Percentiles rank a stretch among this genome's conserved stretches.
These are phyloP conservation scores for Vaccinium vitisidaea DNA, from an alignment of 148 eudicot species.

Conservation along the genomic window DNA sequence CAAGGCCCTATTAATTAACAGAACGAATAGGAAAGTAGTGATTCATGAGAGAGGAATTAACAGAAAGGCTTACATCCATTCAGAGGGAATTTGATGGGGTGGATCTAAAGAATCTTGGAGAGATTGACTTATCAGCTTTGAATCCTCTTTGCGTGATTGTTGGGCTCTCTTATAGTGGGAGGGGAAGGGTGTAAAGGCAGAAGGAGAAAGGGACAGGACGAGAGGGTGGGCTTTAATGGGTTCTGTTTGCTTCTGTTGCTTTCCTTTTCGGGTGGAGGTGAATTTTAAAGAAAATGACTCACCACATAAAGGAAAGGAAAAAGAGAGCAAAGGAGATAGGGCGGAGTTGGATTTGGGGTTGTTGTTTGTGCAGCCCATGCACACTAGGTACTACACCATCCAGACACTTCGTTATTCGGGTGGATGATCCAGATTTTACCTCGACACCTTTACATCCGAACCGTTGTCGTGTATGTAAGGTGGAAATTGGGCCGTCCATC, in stretches of 20 bases:
- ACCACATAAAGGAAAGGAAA: neutral
- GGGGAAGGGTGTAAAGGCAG: neutral
- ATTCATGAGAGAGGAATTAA: neutral
- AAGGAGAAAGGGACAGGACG: neutral
- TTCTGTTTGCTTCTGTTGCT: neutral
- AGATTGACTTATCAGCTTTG: neutral
- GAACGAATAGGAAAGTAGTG: neutral
- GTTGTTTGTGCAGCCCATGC: too few relatives aligned
- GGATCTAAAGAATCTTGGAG: neutral
- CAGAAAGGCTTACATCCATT: slow-evolving; percentile 16
- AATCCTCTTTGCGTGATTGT: neutral
- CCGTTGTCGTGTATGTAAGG: too few relatives aligned
- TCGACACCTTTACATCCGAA: too few relatives aligned
- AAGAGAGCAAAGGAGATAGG: neutral
- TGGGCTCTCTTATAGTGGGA: neutral
- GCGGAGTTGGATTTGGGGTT: neutral
- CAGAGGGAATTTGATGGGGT: neutral
- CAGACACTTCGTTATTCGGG: too few relatives aligned
- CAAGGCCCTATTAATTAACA: neutral
- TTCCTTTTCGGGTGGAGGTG: neutral
- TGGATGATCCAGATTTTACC: too few relatives aligned
- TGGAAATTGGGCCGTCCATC: too few relatives aligned
- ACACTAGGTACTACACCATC: too few relatives aligned
- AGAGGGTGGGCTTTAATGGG: neutral
- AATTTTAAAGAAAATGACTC: neutral